Conservation (phyloP, 1,284 basidiomycete species). For the Schizopora paradoxa region DNA sequence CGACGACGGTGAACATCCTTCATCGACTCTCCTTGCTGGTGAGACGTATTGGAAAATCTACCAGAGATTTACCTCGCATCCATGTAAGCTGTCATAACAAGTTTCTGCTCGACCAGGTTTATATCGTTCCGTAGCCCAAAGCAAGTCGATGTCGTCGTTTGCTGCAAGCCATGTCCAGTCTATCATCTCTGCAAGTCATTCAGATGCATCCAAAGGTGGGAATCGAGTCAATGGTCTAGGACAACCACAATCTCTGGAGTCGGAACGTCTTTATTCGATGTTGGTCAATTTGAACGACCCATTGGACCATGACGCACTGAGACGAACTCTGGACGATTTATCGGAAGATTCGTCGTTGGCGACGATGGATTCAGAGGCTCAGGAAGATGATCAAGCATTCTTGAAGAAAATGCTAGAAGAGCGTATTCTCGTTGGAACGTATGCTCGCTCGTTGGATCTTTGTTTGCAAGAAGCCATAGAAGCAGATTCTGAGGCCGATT, state of each 20-base stretch:
- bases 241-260: neutral
- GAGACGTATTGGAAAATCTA: too few species aligned
- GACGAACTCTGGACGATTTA: neutral
- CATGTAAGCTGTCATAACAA: too few species aligned
- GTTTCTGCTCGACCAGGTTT: too few species aligned
- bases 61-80: too few species aligned
- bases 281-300: conserved; percentile 6
- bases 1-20: too few species aligned
- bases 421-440: conserved; percentile 46
- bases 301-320: conserved; percentile 6
- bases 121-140: too few species aligned
- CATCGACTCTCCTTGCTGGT: too few species aligned
- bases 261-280: conserved; percentile 2
- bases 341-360: neutral
- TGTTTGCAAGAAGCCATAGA: conserved; percentile 57
- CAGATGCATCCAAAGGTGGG: conserved; percentile 3
- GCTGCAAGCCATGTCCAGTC: conserved; percentile 12
- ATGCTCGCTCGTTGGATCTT: conserved; percentile 51
- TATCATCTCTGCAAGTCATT: conserved; percentile 1
- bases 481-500: conserved; percentile 65
- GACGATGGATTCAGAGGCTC: neutral
- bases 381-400: conserved; percentile 3
- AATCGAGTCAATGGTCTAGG: neutral
- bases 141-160: conserved; percentile 14
- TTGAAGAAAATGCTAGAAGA: conserved; percentile 3